Evolutionary conservation across 2,329 filamentous ascomycete genomes (phyloP).

Genomic region (Colletotrichum endophyticum): DNA sequence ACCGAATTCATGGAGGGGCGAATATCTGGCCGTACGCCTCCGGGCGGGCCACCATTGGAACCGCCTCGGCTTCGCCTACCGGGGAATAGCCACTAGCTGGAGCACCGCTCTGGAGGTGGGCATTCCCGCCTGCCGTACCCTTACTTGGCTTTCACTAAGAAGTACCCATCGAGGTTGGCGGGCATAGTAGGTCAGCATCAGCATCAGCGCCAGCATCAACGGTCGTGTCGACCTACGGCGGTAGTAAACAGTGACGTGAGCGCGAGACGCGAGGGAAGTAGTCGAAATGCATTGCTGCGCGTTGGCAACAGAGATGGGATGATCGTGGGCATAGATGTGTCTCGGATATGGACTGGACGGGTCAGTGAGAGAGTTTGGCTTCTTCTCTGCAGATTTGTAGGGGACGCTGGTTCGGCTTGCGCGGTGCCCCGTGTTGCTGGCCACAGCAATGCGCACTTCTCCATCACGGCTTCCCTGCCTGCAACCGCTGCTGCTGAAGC

Average conservation of each 20-base stretch:
- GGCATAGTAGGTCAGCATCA: neutral
- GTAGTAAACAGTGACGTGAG: neutral
- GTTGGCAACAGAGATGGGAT: conserved; percentile 1
- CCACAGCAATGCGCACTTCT: neutral
- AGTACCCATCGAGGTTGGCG: neutral
- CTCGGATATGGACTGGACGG: conserved; percentile 2
- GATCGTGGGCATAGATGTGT: conserved; percentile 5
- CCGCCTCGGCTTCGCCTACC: conserved; percentile 1
- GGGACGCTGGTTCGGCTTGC: conserved; percentile 9
- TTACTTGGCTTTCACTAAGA: neutral
- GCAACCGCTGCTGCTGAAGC: neutral
- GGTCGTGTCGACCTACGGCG: neutral
- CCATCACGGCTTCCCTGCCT: neutral
- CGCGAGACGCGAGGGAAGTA: conserved; percentile 8
- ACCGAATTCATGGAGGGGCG: neutral
- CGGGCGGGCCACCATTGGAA: neutral
- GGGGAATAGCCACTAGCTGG: neutral
- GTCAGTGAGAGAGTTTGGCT: neutral
- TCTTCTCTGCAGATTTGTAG: neutral
- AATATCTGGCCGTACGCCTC: neutral
- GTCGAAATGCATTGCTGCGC: neutral
- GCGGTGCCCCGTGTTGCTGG: neutral
- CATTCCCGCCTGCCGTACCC: conserved; percentile 3
- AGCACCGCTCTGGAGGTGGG: neutral
- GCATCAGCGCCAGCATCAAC: neutral